Percentiles rank a stretch among this genome's conserved stretches.
Conservation (phyloP, 805 yeast genomes). For the Debaryomyces castellii region DNA sequence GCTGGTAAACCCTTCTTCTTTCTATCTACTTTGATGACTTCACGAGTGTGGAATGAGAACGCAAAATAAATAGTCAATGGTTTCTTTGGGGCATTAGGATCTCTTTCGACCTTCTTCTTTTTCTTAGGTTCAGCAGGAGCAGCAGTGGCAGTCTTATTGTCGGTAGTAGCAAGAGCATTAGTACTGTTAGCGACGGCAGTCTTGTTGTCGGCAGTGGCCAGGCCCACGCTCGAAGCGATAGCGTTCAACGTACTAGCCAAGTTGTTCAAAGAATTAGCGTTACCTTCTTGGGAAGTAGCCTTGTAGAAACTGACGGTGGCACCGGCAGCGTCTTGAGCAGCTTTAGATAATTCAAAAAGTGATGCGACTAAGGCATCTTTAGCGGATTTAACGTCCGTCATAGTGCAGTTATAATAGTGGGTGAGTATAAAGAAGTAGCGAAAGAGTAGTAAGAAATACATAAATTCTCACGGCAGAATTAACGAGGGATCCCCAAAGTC, state of each 20-base stretch:
- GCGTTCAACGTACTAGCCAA: conserved; percentile 36
- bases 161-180: conserved; percentile 11
- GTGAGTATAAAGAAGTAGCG: neutral
- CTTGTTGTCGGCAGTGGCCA: conserved; percentile 13
- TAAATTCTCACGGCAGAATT: neutral
- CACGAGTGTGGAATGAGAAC: conserved; percentile 73
- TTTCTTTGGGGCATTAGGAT: conserved; percentile 94
- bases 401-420: conserved; percentile 1
- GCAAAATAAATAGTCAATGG: conserved; percentile 85
- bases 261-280: conserved; percentile 35
- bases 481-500: neutral
- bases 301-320: conserved; percentile 79
- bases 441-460: neutral
- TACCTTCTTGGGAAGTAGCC: conserved; percentile 43
- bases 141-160: conserved; percentile 12
- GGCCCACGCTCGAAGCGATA: conserved; percentile 25
- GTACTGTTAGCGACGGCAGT: conserved; percentile 13
- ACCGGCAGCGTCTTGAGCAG: conserved; percentile 81
- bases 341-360: conserved; percentile 76
- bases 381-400: conserved; percentile 18
- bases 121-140: conserved; percentile 33
- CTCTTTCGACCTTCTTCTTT: conserved; percentile 54
- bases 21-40: conserved; percentile 68
- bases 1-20: conserved; percentile 55
- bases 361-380: conserved; percentile 57